Conservation (phyloP, 805 yeast species). For the Wickerhamiella slavikovae region DNA sequence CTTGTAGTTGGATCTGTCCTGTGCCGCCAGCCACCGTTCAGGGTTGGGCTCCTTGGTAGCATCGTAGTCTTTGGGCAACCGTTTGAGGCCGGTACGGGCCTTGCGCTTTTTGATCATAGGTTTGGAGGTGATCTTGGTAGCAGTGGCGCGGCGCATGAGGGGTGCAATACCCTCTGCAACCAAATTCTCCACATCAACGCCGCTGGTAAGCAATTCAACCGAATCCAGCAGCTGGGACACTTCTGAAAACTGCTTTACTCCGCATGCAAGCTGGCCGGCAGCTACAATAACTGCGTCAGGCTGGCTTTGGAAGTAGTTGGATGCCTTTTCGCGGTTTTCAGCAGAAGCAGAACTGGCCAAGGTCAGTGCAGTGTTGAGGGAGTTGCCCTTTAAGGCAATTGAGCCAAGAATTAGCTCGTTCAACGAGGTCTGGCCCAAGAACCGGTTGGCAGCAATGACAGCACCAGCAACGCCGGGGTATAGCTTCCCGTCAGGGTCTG, state of each 20-base stretch:
- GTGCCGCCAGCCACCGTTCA: slow-evolving; percentile 85
- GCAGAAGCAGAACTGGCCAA: slow-evolving; percentile 1
- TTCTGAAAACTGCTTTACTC: background rate
- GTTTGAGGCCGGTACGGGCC: slow-evolving; percentile 18
- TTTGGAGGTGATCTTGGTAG: background rate
- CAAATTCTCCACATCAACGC: slow-evolving; percentile 12
- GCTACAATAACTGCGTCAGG: slow-evolving; percentile 3
- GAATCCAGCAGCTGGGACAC: slow-evolving; percentile 1
- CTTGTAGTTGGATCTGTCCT: slow-evolving; percentile 65
- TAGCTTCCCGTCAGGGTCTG: too few species aligned
- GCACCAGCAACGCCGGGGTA: slow-evolving; percentile 32
- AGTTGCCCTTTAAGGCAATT: too few species aligned
- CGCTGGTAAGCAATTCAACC: slow-evolving; percentile 7
- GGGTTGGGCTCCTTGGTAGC: slow-evolving; percentile 26
- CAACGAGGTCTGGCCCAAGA: too few species aligned
- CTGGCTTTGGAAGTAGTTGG: slow-evolving; percentile 3
- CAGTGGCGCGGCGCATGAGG: slow-evolving; percentile 14
- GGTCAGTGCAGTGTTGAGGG: too few species aligned
- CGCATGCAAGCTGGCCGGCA: slow-evolving; percentile 2
- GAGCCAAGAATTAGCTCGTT: too few species aligned
- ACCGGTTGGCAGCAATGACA: slow-evolving; percentile 29
- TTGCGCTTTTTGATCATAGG: slow-evolving; percentile 16
- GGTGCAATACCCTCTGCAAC: slow-evolving; percentile 8
- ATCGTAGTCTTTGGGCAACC: slow-evolving; percentile 24
- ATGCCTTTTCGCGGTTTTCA: slow-evolving; percentile 2